Evolutionary conservation across 140 eudicot species (phyloP), one percentile per base, ranked within the genome.

Genomic region (Anethum foeniculum): DNA sequence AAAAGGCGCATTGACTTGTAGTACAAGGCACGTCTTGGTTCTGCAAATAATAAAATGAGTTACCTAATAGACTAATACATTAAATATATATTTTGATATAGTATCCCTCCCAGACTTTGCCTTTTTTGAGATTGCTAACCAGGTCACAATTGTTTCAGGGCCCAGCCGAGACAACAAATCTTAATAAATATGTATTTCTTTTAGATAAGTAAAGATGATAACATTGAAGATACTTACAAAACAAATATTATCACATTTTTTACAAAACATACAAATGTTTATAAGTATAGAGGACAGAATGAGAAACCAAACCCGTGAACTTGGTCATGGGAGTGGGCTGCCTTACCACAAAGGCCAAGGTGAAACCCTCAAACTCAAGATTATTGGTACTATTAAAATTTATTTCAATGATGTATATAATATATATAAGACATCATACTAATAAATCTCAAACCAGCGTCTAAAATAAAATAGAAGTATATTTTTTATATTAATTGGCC

Each of bases 21-120:
- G 88, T 91, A 90, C 85, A 94, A 78, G 82, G 89, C 87, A 46
- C 87, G 97, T 84, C 99, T 92, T 79, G 97, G 91, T 76, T 87
- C 99, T 94, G 89, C 90, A 86, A 30, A 56, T 56, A 65, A 54
- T 54, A 83, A 86, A 81, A 81, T 52, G 77, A 39, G 82, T 76
- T 38, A 67, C 28, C 62, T 80, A 43, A 43, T 18, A 23, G 46
- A 47, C 71, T 82, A 49, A 51, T n/a, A 23, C 47, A 39, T 64
- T 21, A 80, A 64, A 36, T 30, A 58, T 36, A 12, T 48, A 4
- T 2, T 18, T 67, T 77, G 10, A 43, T 39, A 76, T 65, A 0
- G 15, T 21, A 21, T 58, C 60, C 46, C 75, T 0, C 14, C 21
- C 16, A 0, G 23, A 19, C 44, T 56, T 56, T 56, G 41, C 19